Base-by-base conservation (phyloP, 2,329 filamentous ascomycete genomes). In the Corniculantispora saksenae region DNA sequence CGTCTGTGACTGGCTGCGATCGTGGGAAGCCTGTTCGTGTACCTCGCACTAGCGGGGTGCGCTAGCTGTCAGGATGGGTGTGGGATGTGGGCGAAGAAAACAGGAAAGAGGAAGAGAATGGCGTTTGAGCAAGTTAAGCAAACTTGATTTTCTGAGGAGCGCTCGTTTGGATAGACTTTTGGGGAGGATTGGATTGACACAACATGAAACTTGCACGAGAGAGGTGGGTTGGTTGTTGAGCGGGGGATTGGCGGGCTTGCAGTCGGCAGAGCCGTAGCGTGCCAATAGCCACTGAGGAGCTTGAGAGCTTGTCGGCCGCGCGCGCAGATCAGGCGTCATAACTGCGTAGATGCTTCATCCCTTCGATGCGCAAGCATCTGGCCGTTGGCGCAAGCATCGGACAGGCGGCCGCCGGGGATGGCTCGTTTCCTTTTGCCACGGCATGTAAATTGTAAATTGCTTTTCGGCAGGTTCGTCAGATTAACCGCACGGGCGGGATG, bases 251-350 rank as follows among this genome's bases (percentile, higher is more conserved):
- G 38, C 38, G 17, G 38, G 17, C 38, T 32, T 32, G 17, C 27
- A 13, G n/a, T n/a, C n/a, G n/a, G 29, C n/a, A 60, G 45, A 60
- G 57, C 45, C 57, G 57, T 45, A 48, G 45, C 57, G 57, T 47
- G 54, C 23, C 54, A 57, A 25, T 21, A 25, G n/a, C n/a, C n/a
- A n/a, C n/a, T n/a, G n/a, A n/a, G n/a, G n/a, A n/a, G n/a, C n/a
- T n/a, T n/a, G 32, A 32, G 10, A n/a, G 57, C n/a, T n/a, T 40
- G 45, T 60, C 13, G n/a, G 48, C 17, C 12, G n/a, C n/a, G 10
- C 32, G 10, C 48, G 61, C 43, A 57, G 61, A 48, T 63, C 40
- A 56, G 38, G 43, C 61, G 61, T 63, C 61, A 63, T 63, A 50
- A 27, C n/a, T 63, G 40, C 21, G 3, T 27, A 48, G 17, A 63